Conservation (phyloP, 2,329 filamentous ascomycete species). For the Coniella lustricola region DNA sequence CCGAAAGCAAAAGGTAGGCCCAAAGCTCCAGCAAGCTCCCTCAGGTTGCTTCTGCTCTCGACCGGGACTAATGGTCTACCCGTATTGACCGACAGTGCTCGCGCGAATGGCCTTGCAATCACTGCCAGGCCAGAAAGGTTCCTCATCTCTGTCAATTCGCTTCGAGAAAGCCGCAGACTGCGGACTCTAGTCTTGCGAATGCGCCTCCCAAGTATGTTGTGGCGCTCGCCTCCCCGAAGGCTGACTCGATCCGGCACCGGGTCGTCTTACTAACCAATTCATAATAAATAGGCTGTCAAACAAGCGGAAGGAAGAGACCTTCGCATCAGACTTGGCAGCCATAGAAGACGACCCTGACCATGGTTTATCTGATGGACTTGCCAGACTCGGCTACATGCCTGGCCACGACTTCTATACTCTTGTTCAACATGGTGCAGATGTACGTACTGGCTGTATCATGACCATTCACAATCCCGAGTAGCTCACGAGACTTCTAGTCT, state of each 20-base stretch:
- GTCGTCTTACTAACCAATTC: not conserved
- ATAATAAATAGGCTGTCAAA: constrained; percentile 16
- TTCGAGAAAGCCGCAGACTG: constrained; percentile 24
- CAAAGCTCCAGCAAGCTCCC: not conserved
- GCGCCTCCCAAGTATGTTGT: constrained; percentile 5
- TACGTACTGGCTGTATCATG: constrained; percentile 6
- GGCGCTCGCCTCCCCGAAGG: not conserved
- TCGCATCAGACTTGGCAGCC: constrained; percentile 13
- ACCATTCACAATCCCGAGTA: not conserved
- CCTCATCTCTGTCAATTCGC: constrained; percentile 41
- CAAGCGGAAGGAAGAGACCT: constrained; percentile 20
- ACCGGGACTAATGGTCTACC: constrained; percentile 3
- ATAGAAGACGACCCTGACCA: constrained; percentile 10
- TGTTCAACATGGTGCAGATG: not conserved
- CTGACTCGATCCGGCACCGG: not conserved
- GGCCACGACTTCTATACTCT: constrained; percentile 13
- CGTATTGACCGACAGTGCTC: constrained; percentile 31
- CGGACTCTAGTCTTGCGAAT: constrained; percentile 11
- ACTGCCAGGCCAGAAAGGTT: constrained; percentile 39
- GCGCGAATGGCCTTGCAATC: constrained; percentile 43
- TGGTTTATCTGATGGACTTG: constrained; percentile 12
- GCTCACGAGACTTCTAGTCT: constrained; percentile 9
- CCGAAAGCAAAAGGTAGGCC: constrained; percentile 40
- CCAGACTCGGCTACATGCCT: constrained; percentile 16
- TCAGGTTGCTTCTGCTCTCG: not conserved